These are phyloP conservation scores for Wickerhamomyces bisporus DNA, from an alignment of 805 yeast genomes.

Conservation along the genomic window DNA sequence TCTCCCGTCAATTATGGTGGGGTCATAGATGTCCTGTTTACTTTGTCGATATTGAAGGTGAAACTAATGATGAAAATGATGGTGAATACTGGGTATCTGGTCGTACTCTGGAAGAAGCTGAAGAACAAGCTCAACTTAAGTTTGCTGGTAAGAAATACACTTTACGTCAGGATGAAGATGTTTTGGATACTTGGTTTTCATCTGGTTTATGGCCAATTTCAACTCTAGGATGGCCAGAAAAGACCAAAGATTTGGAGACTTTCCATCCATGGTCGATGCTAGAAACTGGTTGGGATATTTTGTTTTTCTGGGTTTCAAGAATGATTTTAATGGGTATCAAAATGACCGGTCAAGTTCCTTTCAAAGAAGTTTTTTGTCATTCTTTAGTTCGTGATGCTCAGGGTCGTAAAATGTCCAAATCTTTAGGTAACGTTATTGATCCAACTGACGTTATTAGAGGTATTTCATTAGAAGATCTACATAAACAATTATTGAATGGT, in stretches of 20 bases:
- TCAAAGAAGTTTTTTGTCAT: constrained; percentile 96
- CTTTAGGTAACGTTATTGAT: constrained; percentile 94
- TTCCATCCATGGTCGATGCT: constrained; percentile 91
- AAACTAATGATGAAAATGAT: constrained; percentile 48
- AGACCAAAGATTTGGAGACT: constrained; percentile 63
- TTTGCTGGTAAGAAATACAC: constrained; percentile 68
- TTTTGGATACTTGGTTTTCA: constrained; percentile 97
- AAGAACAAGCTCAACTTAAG: constrained; percentile 66
- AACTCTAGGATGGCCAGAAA: constrained; percentile 93
- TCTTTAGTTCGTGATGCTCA: constrained; percentile 98
- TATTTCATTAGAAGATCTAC: constrained; percentile 72
- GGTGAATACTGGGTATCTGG: constrained; percentile 90
- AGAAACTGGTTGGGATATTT: constrained; percentile 99
- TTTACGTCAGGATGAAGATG: constrained; percentile 95
- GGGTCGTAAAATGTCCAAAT: constrained; percentile 98
- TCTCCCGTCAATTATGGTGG: constrained; percentile 92
- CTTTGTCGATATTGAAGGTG: constrained; percentile 76
- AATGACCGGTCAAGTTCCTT: constrained; percentile 87
- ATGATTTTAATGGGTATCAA: constrained; percentile 91
- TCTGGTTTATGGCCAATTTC: constrained; percentile 98
- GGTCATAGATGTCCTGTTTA: constrained; percentile 98
- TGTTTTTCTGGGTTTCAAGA: constrained; percentile 98
- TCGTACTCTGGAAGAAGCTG: constrained; percentile 76
- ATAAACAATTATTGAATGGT: constrained; percentile 71
- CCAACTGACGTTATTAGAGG: constrained; percentile 93